A percentile compares a stretch with the other conserved stretches of the same genome.
These are phyloP conservation scores for Tremellales sp. DNA, from an alignment of 1,284 basidiomycete species.

Conservation along the genomic window DNA sequence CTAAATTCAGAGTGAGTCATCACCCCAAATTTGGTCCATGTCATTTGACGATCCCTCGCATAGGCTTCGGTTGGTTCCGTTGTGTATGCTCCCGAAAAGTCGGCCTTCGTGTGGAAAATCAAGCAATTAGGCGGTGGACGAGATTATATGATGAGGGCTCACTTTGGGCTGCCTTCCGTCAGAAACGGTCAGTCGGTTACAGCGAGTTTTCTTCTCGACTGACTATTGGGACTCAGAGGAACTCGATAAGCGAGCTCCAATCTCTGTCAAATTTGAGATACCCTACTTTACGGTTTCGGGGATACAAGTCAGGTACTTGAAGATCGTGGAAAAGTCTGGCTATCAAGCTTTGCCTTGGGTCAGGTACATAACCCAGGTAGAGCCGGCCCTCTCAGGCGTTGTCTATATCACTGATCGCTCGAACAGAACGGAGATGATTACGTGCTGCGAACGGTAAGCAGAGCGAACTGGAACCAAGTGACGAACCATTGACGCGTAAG, in stretches of 20 bases:
- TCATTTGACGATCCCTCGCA: slow-evolving; percentile 2
- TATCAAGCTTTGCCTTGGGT: slow-evolving; percentile 64
- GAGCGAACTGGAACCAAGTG: neutral
- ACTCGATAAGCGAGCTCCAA: slow-evolving; percentile 83
- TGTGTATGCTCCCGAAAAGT: slow-evolving; percentile 92
- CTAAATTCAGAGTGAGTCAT: slow-evolving; percentile 79
- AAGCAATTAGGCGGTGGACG: slow-evolving; percentile 89
- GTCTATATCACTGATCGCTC: slow-evolving; percentile 88
- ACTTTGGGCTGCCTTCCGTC: slow-evolving; percentile 89
- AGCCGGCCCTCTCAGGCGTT: slow-evolving; percentile 3
- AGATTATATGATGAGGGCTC: slow-evolving; percentile 92
- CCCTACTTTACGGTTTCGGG: slow-evolving; percentile 97
- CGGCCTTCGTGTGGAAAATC: slow-evolving; percentile 96
- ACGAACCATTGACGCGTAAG: neutral
- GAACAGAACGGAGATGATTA: slow-evolving; percentile 96
- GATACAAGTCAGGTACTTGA: slow-evolving; percentile 84
- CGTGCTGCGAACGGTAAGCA: slow-evolving; percentile 43
- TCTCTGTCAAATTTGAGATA: slow-evolving; percentile 96
- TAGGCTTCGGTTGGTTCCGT: slow-evolving; percentile 87
- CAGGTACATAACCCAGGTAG: slow-evolving; percentile 10
- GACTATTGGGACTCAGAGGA: slow-evolving; percentile 56
- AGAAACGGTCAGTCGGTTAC: slow-evolving; percentile 67
- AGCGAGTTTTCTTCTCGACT: neutral
- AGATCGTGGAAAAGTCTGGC: slow-evolving; percentile 97
- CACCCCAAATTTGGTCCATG: neutral